Evolutionary conservation across 176 grass and related monocot genomes (phyloP), one percentile per base, ranked within the genome.

Genomic region (Pontederia paniculata): DNA sequence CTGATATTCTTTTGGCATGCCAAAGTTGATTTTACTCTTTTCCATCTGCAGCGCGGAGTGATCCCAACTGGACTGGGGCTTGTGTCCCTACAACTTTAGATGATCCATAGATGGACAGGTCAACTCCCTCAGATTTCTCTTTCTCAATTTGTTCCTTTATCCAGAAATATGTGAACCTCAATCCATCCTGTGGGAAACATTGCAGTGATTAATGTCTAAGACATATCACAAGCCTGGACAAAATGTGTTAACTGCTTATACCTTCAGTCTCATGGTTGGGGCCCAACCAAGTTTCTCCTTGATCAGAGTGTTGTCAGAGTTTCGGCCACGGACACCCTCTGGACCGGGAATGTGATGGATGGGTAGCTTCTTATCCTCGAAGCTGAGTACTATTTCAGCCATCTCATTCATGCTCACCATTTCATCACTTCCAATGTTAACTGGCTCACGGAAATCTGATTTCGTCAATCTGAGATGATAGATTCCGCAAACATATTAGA

Each of bases 391-490:
- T 14, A 94, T 86, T 41, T 86, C 88, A 68, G 88, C 83, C 88
- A 94, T 94, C 69, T 86, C 83, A 17, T 86, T 86, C 88, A 94
- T 94, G 83, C 79, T 86, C 19, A 94, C 83, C 83, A 94, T 86
- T 73, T 94, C 88, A 58, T 86, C 83, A 31, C 82, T 86, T 64
- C 83, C 83, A 54, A 86, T 94, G 79, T 94, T 94, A 58, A 94
- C 73, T 1, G 82, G 82, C 65, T 94, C 83, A 0, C 76, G 69
- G 76, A 94, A 94, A 57, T 94, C 83, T 1, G 83, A 94, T 75
- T 86, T 94, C 42, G 88, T 91, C 82, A 91, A 72, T 62, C 88
- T 91, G 54, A 42, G 46, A 19, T 44, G 21, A 50, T n/a, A 71
- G 23, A 28, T 37, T 60, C 44, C 12, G 55, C 15, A 45, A 41